phyloP scores from a whole-genome alignment of 176 grass and related monocot species.

The Oryza glumipatula region DNA sequence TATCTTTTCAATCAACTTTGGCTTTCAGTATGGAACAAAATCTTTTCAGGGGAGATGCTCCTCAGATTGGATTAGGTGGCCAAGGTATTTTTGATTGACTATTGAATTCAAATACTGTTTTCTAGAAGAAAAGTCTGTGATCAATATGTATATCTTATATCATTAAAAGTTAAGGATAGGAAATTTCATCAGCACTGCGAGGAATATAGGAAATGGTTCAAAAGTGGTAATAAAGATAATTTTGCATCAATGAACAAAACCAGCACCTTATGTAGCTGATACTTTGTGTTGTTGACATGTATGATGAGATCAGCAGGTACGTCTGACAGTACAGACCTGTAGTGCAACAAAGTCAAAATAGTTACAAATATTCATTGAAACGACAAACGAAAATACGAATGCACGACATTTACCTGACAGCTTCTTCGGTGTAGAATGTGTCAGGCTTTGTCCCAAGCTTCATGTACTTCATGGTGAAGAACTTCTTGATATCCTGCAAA shows the following conservation, averaged over 20 bases:
- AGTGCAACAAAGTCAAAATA: slow-evolving; percentile 15
- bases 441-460: slow-evolving; percentile 95
- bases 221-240: neutral
- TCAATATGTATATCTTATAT: slow-evolving; percentile 19
- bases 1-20: slow-evolving; percentile 34
- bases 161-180: neutral
- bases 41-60: slow-evolving; percentile 15
- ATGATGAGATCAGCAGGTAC: slow-evolving; percentile 89
- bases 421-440: slow-evolving; percentile 88
- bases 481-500: slow-evolving; percentile 33
- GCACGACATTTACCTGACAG: slow-evolving; percentile 63
- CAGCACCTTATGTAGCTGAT: slow-evolving; percentile 90
- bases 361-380: neutral
- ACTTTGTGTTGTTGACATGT: slow-evolving; percentile 90
- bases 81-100: slow-evolving; percentile 35
- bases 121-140: neutral
- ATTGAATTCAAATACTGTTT: slow-evolving; percentile 10
- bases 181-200: neutral
- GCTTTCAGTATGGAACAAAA: slow-evolving; percentile 12
- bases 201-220: neutral
- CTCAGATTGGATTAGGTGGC: neutral
- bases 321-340: slow-evolving; percentile 88
- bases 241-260: slow-evolving; percentile 12
- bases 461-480: slow-evolving; percentile 87
- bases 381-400: neutral